phyloP scores from a whole-genome alignment of 176 grass and related monocot species.

The Otatea glauca region DNA sequence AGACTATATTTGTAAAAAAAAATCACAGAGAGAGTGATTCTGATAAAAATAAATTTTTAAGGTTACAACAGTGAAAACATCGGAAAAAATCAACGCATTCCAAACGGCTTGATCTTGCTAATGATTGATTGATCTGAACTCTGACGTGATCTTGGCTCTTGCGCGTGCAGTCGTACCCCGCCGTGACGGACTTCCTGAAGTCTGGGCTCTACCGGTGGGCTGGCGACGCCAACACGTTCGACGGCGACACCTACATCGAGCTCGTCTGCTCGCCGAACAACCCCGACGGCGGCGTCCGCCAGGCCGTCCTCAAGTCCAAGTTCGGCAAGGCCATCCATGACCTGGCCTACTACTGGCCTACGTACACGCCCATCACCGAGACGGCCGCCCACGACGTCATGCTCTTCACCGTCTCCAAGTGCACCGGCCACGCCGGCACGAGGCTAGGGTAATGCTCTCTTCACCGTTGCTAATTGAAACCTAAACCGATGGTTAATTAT shows the following conservation, averaged over 20 bases:
- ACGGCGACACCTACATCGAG: constrained; percentile 64
- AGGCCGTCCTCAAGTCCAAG: constrained; percentile 53
- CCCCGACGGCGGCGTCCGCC: constrained; percentile 60
- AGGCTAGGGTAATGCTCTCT: constrained; percentile 57
- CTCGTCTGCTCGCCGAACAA: constrained; percentile 81
- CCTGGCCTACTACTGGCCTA: constrained; percentile 92
- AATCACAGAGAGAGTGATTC: too few species aligned
- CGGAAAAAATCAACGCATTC: too few species aligned
- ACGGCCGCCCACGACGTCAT: constrained; percentile 63
- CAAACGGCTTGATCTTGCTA: neutral
- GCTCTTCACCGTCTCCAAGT: constrained; percentile 91
- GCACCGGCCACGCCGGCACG: constrained; percentile 78
- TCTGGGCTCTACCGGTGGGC: constrained; percentile 66
- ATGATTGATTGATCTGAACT: neutral
- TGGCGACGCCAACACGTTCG: constrained; percentile 58
- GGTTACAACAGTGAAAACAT: too few species aligned
- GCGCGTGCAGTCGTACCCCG: constrained; percentile 57
- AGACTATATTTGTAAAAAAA: too few species aligned
- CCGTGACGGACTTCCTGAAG: constrained; percentile 57
- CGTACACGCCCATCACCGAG: constrained; percentile 67
- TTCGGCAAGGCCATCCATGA: constrained; percentile 64
- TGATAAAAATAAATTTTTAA: too few species aligned
- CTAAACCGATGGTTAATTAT: neutral
- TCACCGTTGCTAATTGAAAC: neutral
- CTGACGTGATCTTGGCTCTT: neutral